These are phyloP conservation scores for Taphrina wiesneri DNA, from an alignment of 1,139 yeast species.

Conservation along the genomic window DNA sequence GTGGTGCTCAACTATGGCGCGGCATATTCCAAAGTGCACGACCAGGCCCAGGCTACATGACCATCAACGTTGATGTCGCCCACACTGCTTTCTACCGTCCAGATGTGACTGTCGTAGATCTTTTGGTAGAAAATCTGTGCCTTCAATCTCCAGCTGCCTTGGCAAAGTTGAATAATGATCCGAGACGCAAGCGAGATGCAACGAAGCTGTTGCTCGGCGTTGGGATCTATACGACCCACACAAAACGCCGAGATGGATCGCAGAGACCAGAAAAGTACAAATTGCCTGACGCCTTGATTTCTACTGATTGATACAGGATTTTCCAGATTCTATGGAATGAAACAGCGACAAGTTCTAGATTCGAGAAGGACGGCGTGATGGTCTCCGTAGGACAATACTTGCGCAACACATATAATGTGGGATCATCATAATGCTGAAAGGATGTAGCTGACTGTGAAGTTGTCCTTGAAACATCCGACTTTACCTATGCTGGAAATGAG, in stretches of 20 bases:
- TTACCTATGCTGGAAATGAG: constrained; percentile 36
- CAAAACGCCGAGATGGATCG: constrained; percentile 9
- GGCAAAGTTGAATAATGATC: neutral
- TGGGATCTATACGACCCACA: constrained; percentile 17
- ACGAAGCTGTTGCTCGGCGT: constrained; percentile 12
- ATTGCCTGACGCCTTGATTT: neutral
- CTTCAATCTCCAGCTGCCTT: constrained; percentile 1
- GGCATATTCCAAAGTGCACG: constrained; percentile 39
- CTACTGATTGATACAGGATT: constrained; percentile 1
- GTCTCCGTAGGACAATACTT: constrained; percentile 36
- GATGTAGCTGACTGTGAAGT: constrained; percentile 10
- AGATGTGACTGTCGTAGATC: constrained; percentile 31
- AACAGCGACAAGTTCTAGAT: constrained; percentile 32
- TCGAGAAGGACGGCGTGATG: constrained; percentile 25
- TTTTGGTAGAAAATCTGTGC: constrained; percentile 21
- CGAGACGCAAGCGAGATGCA: constrained; percentile 3
- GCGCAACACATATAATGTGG: constrained; percentile 34
- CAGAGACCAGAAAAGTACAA: constrained; percentile 10
- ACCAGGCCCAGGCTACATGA: constrained; percentile 37
- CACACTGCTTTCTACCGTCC: constrained; percentile 38
- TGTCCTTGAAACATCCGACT: constrained; percentile 35
- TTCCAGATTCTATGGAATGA: constrained; percentile 28
- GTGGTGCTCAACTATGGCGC: constrained; percentile 39
- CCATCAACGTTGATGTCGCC: constrained; percentile 39
- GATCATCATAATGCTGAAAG: constrained; percentile 30